Evolutionary conservation across 495 filamentous ascomycete species (phyloP).

Genomic region (Oleoguttula mirabilis): DNA sequence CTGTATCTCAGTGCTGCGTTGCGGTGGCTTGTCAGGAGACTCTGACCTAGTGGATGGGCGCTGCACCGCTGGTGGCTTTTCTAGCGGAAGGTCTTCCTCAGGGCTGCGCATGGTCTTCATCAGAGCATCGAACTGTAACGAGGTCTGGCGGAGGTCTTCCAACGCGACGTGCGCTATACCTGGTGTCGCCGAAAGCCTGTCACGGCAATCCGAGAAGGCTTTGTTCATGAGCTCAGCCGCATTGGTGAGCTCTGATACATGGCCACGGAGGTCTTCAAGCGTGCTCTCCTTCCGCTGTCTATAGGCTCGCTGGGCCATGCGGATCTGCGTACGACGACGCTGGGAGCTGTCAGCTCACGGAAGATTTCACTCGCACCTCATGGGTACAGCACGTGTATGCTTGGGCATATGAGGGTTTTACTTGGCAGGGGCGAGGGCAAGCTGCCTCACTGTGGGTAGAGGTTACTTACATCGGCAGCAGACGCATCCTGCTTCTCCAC

Average conservation of each 20-base stretch:
- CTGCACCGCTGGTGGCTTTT: too few relatives aligned
- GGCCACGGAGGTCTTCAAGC: slow-evolving; percentile 57
- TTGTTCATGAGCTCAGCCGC: slow-evolving; percentile 64
- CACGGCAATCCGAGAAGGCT: slow-evolving; percentile 57
- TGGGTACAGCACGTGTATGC: slow-evolving; percentile 2
- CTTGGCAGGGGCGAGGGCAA: too few relatives aligned
- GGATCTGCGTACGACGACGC: slow-evolving; percentile 78
- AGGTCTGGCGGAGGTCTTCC: slow-evolving; percentile 32
- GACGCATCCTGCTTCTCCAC: slow-evolving; percentile 58
- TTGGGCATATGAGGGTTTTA: neutral
- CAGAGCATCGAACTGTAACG: slow-evolving; percentile 37
- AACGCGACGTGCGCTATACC: slow-evolving; percentile 31
- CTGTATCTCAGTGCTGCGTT: too few relatives aligned
- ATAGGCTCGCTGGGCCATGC: slow-evolving; percentile 75
- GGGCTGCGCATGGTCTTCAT: slow-evolving; percentile 35
- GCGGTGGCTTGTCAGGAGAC: too few relatives aligned
- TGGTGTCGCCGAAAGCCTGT: slow-evolving; percentile 42
- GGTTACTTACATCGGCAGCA: slow-evolving; percentile 31
- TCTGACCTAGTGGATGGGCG: too few relatives aligned
- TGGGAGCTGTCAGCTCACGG: too few relatives aligned
- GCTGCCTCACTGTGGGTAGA: too few relatives aligned
- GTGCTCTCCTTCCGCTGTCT: slow-evolving; percentile 72
- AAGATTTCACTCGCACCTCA: too few relatives aligned
- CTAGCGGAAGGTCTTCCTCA: slow-evolving; percentile 6
- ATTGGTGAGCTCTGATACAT: slow-evolving; percentile 51